phyloP scores from a whole-genome alignment of 1,284 basidiomycete species.

The Ustilago xerochloae region DNA sequence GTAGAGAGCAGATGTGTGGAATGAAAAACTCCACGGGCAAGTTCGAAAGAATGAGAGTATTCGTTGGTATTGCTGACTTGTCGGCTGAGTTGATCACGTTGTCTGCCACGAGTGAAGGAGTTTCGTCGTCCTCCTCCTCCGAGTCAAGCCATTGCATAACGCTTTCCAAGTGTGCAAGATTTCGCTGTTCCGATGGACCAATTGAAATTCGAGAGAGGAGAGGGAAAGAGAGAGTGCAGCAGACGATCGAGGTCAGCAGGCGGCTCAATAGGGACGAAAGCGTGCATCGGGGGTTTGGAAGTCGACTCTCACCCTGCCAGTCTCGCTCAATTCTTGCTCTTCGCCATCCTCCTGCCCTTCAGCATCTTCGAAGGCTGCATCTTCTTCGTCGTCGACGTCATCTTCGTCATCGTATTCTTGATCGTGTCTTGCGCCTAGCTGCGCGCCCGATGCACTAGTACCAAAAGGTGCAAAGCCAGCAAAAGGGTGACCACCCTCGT shows the following conservation, averaged over 20 bases:
- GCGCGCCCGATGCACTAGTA: conserved; percentile 32
- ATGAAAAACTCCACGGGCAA: conserved; percentile 62
- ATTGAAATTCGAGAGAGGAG: too few relatives aligned
- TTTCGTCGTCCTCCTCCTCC: conserved; percentile 23
- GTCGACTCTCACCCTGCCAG: conserved; percentile 93
- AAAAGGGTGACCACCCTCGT: conserved; percentile 71
- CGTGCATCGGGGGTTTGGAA: conserved; percentile 79
- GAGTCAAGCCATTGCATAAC: conserved; percentile 52
- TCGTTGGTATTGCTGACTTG: conserved; percentile 27
- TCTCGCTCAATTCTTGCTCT: conserved; percentile 76
- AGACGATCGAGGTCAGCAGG: conserved; percentile 11
- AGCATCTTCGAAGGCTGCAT: conserved; percentile 75
- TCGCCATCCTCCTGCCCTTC: conserved; percentile 65
- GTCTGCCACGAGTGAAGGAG: conserved; percentile 8
- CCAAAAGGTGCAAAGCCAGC: conserved; percentile 62
- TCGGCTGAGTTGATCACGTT: background rate
- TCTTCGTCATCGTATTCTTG: too few relatives aligned
- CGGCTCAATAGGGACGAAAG: conserved; percentile 80
- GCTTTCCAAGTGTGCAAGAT: conserved; percentile 45
- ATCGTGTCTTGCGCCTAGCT: too few relatives aligned
- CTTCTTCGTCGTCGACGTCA: conserved; percentile 71
- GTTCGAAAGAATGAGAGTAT: conserved; percentile 61
- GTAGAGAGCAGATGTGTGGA: conserved; percentile 47
- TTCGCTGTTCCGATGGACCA: conserved; percentile 35
- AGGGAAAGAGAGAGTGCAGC: background rate